Evolutionary conservation across 2,329 filamentous ascomycete genomes (phyloP).

Genomic region (Penicillium verrucosum): DNA sequence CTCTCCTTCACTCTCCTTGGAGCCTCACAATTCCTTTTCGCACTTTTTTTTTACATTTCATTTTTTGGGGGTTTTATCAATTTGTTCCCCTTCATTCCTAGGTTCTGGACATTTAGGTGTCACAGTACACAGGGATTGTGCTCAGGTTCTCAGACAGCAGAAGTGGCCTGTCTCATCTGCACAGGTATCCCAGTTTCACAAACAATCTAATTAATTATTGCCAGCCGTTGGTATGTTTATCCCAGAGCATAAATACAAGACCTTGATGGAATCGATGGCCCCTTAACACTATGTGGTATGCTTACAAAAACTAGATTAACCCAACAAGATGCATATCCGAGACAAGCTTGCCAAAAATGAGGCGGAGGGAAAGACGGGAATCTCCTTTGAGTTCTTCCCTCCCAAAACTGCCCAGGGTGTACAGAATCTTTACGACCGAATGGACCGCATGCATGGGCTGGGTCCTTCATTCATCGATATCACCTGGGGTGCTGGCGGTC

Average conservation of each 20-base stretch:
- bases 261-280: background rate
- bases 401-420: constrained; percentile 88
- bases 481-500: constrained; percentile 95
- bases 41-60: background rate
- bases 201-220: constrained; percentile 2
- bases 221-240: constrained; percentile 1
- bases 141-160: constrained; percentile 2
- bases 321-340: constrained; percentile 81
- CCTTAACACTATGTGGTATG: background rate
- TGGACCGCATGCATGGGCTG: constrained; percentile 96
- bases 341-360: constrained; percentile 83
- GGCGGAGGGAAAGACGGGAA: constrained; percentile 75
- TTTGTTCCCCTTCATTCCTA: background rate
- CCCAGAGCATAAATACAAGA: background rate
- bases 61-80: constrained; percentile 3
- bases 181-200: constrained; percentile 10
- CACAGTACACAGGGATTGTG: constrained; percentile 10
- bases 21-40: constrained; percentile 8
- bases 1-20: constrained; percentile 10
- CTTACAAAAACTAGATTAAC: constrained; percentile 16
- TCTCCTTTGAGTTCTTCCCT: constrained; percentile 99
- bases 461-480: constrained; percentile 97
- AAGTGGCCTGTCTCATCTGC: constrained; percentile 11
- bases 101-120: constrained; percentile 6
- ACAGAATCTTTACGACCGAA: constrained; percentile 97